Evolutionary conservation across 1,284 basidiomycete species (phyloP).

Genomic region (Cryptococcus maquisensis): DNA sequence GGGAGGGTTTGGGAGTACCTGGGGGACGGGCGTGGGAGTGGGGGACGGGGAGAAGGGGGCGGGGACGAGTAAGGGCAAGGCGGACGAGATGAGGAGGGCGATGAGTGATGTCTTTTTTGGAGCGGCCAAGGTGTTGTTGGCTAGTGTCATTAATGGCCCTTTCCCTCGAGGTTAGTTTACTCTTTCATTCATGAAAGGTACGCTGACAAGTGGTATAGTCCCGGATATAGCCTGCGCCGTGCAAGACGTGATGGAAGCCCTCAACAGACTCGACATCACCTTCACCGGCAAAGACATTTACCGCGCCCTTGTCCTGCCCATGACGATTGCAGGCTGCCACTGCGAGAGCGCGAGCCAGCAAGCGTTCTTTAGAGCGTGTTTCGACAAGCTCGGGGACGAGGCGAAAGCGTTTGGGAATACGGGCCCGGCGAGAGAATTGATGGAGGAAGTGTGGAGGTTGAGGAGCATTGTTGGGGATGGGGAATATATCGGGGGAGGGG

Average conservation of each 20-base stretch:
- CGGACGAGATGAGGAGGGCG: constrained; percentile 3
- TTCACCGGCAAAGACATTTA: constrained; percentile 54
- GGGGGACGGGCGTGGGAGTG: not conserved
- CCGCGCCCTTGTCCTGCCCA: constrained; percentile 60
- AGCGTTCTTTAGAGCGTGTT: constrained; percentile 51
- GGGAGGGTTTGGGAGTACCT: no score
- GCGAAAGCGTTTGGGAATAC: constrained; percentile 59
- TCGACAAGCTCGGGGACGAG: constrained; percentile 54
- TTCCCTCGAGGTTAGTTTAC: constrained; percentile 19
- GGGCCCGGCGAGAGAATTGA: constrained; percentile 55
- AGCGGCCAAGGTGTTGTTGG: constrained; percentile 19
- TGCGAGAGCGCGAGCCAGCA: constrained; percentile 44
- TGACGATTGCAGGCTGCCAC: constrained; percentile 25
- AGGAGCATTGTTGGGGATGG: constrained; percentile 16
- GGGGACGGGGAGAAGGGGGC: not conserved
- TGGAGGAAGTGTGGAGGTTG: constrained; percentile 59
- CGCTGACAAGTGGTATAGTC: constrained; percentile 2
- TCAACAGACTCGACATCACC: constrained; percentile 50
- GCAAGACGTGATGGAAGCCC: constrained; percentile 45
- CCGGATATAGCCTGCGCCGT: constrained; percentile 42
- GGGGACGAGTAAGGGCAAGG: not conserved
- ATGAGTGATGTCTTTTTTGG: constrained; percentile 26
- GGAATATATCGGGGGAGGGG: not conserved
- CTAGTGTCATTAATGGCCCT: constrained; percentile 21
- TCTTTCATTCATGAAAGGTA: not conserved